A percentile compares a stretch with the other conserved stretches of the same genome.
Conservation (phyloP, 1,284 basidiomycete species). For the Amylostereum areolatum region DNA sequence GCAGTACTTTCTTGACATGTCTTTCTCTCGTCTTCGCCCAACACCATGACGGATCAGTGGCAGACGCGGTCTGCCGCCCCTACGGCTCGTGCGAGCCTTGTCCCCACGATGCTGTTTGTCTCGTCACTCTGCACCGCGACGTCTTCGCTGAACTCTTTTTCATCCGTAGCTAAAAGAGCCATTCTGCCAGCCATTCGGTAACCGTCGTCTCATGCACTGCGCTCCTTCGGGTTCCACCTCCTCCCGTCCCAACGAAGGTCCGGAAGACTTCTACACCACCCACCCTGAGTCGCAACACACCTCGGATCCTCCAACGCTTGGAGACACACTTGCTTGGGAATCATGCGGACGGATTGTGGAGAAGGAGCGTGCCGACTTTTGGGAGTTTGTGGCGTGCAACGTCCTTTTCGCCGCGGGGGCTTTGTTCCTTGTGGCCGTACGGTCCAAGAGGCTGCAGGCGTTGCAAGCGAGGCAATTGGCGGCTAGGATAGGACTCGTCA, state of each 20-base stretch:
- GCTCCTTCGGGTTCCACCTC: slow-evolving; percentile 15
- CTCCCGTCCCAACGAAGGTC: slow-evolving; percentile 10
- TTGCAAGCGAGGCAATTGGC: slow-evolving; percentile 77
- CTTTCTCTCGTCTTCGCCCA: slow-evolving; percentile 8
- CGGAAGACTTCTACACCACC: slow-evolving; percentile 12
- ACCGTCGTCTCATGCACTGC: slow-evolving; percentile 82
- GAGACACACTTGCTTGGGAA: slow-evolving; percentile 83
- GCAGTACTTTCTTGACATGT: too few species aligned
- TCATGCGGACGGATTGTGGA: slow-evolving; percentile 80
- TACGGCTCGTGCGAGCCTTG: slow-evolving; percentile 82
- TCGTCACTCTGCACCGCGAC: neutral
- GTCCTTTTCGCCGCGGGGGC: slow-evolving; percentile 64
- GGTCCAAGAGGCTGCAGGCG: slow-evolving; percentile 62
- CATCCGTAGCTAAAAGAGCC: slow-evolving; percentile 66
- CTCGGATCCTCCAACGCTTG: slow-evolving; percentile 24
- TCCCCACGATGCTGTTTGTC: slow-evolving; percentile 64
- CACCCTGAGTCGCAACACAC: slow-evolving; percentile 17
- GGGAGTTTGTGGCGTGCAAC: slow-evolving; percentile 84
- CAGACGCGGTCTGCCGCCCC: slow-evolving; percentile 56
- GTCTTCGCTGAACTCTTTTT: neutral
- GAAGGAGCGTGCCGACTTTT: slow-evolving; percentile 78
- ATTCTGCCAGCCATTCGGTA: slow-evolving; percentile 88
- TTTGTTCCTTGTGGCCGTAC: slow-evolving; percentile 56
- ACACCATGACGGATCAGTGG: neutral
- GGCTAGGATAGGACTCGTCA: slow-evolving; percentile 68